Evolutionary conservation across 805 yeast species (phyloP).

Genomic region (Yarrowia osloensis): DNA sequence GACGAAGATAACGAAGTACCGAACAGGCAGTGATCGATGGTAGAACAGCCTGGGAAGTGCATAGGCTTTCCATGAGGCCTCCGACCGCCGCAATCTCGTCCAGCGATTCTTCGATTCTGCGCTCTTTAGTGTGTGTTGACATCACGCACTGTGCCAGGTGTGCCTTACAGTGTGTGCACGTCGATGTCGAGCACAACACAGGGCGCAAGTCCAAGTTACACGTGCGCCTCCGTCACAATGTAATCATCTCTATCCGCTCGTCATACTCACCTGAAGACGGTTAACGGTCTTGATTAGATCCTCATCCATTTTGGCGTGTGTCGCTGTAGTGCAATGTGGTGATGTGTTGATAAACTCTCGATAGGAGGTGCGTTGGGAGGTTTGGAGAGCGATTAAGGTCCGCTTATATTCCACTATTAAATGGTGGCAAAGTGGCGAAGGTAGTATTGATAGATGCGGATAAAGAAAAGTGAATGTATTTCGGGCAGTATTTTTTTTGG

Average conservation of each 20-base stretch:
- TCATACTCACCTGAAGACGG: conserved; percentile 52
- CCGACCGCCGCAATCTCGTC: too few species aligned
- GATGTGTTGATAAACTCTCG: conserved; percentile 30
- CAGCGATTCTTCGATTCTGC: too few species aligned
- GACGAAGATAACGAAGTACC: not conserved
- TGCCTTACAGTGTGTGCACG: not conserved
- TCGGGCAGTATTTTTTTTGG: too few species aligned
- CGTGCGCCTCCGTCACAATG: too few species aligned
- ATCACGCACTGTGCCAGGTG: not conserved
- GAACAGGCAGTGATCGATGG: too few species aligned
- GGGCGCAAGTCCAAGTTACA: not conserved
- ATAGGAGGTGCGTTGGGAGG: conserved; percentile 26
- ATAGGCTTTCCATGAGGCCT: too few species aligned
- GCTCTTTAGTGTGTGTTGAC: not conserved
- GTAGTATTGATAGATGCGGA: not conserved
- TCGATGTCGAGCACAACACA: not conserved
- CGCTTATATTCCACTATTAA: not conserved
- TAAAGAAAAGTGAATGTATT: not conserved
- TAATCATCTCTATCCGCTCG: not conserved
- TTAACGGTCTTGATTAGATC: conserved; percentile 79
- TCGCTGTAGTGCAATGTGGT: conserved; percentile 14
- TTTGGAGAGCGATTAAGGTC: conserved; percentile 21
- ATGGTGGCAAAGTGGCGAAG: conserved; percentile 10
- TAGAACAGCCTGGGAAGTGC: not conserved
- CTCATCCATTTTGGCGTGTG: conserved; percentile 60